phyloP scores from a whole-genome alignment of 2,329 filamentous ascomycete genomes.

The Alternaria metachromatica region DNA sequence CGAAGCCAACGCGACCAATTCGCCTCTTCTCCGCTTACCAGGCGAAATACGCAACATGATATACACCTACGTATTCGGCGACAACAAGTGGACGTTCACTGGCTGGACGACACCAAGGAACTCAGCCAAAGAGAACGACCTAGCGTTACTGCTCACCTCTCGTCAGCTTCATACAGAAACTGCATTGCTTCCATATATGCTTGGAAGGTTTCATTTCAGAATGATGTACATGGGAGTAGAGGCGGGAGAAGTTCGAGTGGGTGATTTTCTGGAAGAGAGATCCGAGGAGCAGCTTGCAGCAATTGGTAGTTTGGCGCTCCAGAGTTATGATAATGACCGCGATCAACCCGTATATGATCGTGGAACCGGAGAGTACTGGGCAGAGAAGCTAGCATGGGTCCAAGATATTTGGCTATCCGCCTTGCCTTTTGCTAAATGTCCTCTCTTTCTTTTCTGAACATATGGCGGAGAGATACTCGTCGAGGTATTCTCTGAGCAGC shows the following conservation, averaged over 20 bases:
- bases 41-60: neutral
- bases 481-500: neutral
- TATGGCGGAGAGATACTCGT: neutral
- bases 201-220: neutral
- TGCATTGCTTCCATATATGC: neutral
- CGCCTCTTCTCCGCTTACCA: neutral
- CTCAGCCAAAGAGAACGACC: neutral
- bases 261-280: neutral
- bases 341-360: neutral
- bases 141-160: neutral
- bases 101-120: neutral
- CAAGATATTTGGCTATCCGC: neutral
- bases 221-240: neutral
- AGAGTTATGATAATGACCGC: neutral
- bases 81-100: accelerated
- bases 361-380: neutral
- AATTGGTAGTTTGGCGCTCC: neutral
- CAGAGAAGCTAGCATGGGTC: neutral
- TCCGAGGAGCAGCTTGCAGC: neutral
- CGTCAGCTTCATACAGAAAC: neutral
- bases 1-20: neutral
- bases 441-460: neutral
- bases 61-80: neutral
- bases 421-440: neutral
- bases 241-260: neutral